Base-by-base conservation (phyloP, 2,329 filamentous ascomycete species). In the Pseudogymnoascus sp. region DNA sequence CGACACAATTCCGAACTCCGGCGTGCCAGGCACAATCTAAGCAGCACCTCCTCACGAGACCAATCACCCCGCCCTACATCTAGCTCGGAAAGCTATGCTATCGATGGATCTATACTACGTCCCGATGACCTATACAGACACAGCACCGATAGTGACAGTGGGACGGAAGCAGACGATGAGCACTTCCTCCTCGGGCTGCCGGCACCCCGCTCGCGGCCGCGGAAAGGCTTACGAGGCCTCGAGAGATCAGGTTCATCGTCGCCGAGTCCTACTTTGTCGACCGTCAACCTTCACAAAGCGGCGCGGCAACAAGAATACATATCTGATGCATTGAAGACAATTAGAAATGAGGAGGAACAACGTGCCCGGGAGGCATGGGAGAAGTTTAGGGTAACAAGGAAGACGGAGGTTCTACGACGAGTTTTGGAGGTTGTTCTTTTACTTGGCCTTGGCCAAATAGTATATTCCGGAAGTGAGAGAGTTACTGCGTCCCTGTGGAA, bases 101-200 rank as follows among this genome's bases (percentile, higher is more conserved):
- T 2, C 11, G 47, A 33, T 35, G 47, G 47, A 4, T 28, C n/a
- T 9, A 61, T 57, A 67, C 63, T 22, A 67, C 67, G 65, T 71
- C 70, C 70, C 73, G 73, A 70, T 67, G 63, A 63, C 68, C 63
- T 62, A 65, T 60, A 67, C 69, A 41, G 65, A 59, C 7, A 38
- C 37, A 36, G 61, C 60, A 14, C 37, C 58, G 84, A 83, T 9
- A 96, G 90, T 73, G 92, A 96, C 67, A 96, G 92, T 72, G 93
- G 93, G 22, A 96, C 92, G 16, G 93, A 97, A 72, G 93, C 93
- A 38, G 93, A 97, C 69, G 93, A 97, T 76, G 93, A 97, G 73
- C 89, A 92, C 65, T 87, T 93, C 67, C 79, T 96, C 61, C 94
- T 88, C 72, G 89, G 92, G 0, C 77, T 97, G 20, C 92, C 93